phyloP scores from a whole-genome alignment of 495 filamentous ascomycete species.

The Aspergillus cavernicola region DNA sequence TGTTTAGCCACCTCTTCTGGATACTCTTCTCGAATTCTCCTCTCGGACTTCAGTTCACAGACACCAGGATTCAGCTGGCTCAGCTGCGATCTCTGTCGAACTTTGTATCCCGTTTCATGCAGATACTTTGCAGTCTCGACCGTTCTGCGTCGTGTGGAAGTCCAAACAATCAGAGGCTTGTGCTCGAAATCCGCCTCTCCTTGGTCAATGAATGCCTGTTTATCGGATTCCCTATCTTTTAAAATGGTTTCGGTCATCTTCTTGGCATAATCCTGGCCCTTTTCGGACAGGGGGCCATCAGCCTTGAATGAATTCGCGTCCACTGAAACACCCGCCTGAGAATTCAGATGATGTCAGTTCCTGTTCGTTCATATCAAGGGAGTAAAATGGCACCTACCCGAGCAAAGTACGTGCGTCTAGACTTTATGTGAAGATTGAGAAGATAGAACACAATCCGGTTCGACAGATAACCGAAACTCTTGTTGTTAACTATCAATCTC shows the following conservation, averaged over 20 bases:
- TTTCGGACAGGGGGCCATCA: slow-evolving; percentile 76
- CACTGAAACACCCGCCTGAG: slow-evolving; percentile 56
- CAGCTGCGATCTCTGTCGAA: slow-evolving; percentile 90
- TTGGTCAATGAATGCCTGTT: slow-evolving; percentile 59
- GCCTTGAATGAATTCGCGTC: slow-evolving; percentile 87
- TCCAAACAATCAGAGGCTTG: slow-evolving; percentile 88
- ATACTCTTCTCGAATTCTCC: slow-evolving; percentile 71
- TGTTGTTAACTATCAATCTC: slow-evolving; percentile 86
- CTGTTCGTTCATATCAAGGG: background rate
- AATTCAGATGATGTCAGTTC: slow-evolving; percentile 8
- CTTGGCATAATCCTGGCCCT: slow-evolving; percentile 79
- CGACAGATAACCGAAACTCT: slow-evolving; percentile 90
- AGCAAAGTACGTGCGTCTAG: slow-evolving; percentile 88
- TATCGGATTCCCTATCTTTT: slow-evolving; percentile 76
- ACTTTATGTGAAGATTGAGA: slow-evolving; percentile 95
- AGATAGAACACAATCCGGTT: slow-evolving; percentile 97
- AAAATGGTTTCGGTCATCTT: slow-evolving; percentile 84
- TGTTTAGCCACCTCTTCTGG: slow-evolving; percentile 91
- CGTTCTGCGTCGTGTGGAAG: slow-evolving; percentile 83
- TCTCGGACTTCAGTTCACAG: slow-evolving; percentile 85
- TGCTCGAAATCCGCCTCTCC: slow-evolving; percentile 65
- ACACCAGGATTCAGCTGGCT: slow-evolving; percentile 95
- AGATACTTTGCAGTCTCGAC: slow-evolving; percentile 87
- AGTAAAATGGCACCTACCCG: slow-evolving; percentile 48
- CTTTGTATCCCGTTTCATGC: slow-evolving; percentile 70